phyloP scores from a whole-genome alignment of 805 yeast species.

The Wickerhamiella azymoides region DNA sequence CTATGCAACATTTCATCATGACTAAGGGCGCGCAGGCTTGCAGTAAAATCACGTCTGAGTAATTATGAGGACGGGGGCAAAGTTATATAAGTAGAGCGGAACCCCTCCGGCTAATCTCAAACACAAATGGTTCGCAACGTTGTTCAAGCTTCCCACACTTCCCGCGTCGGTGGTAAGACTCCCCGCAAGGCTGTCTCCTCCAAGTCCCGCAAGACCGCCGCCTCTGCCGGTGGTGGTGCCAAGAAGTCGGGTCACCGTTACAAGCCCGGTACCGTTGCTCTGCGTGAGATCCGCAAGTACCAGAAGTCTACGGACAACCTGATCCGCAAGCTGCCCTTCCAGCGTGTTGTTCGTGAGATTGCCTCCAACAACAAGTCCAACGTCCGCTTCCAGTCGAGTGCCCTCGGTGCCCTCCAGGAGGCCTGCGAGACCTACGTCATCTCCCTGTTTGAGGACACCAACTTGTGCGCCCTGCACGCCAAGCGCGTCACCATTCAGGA shows the following conservation, averaged over 20 bases:
- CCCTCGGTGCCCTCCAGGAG: conserved; percentile 84
- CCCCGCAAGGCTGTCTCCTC: conserved; percentile 88
- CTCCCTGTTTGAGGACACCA: conserved; percentile 76
- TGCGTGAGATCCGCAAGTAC: conserved; percentile 84
- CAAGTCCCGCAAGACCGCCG: conserved; percentile 81
- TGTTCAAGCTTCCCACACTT: conserved; percentile 52
- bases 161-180: conserved; percentile 70
- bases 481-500: conserved; percentile 88
- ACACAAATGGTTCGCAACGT: conserved; percentile 20
- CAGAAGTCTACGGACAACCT: conserved; percentile 78
- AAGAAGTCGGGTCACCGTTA: conserved; percentile 88
- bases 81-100: not conserved
- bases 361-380: conserved; percentile 52
- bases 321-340: conserved; percentile 83
- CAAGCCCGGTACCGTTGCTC: conserved; percentile 91
- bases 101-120: not conserved
- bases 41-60: not conserved
- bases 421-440: conserved; percentile 82
- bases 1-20: not conserved
- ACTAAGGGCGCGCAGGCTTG: not conserved
- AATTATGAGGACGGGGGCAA: not conserved
- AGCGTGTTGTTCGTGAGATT: conserved; percentile 79
- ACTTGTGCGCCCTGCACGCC: conserved; percentile 86
- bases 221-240: conserved; percentile 60
- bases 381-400: conserved; percentile 77